Evolutionary conservation across 2,329 filamentous ascomycete genomes (phyloP), one percentile per base, ranked within the genome.

Genomic region (Raffaelea deltoideospora): DNA sequence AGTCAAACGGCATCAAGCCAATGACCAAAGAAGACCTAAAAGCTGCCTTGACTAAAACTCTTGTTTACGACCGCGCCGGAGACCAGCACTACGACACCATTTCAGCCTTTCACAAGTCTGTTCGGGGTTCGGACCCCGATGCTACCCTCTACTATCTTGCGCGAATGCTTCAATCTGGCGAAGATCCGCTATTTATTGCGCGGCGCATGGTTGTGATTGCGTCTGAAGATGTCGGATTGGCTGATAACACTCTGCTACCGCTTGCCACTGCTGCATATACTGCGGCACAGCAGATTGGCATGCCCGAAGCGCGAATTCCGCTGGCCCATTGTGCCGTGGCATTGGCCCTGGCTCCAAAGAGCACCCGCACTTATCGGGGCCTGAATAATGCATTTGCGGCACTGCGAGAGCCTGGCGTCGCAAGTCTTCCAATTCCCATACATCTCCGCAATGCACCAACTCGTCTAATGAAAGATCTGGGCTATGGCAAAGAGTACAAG

Each of bases 61-160:
- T 96, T 2, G 86, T 96, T 13, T 96, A 96, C 58, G 90, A 98
- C 56, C 76, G 90, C 37, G 83, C 82, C 0, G 88, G 90, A 36
- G 90, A 98, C 57, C 85, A 94, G 54, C 90, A 96, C 59, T 98
- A 96, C 61, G 88, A 98, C 53, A 90, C 83, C 37, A 96, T 98
- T 50, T 93, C 84, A 1, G 90, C 90, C 22, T 90, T 96, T 49
- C 90, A 96, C 67, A 98, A 98, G 51, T 86, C 86, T 3, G 78
- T 96, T 10, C 80, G 90, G 32, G 90, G 90, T 29, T 80, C 76
- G 38, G 79, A 95, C 50, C 58, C 88, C 0, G 82, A 96, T 54
- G 90, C 88, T 0, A 72, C 88, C 0, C 68, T 98, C 2, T 98
- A 96, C 61, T 98, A 96, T 55, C 73, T 98, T 2, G 84, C 83